Base-by-base conservation (phyloP, 2,329 filamentous ascomycete species). In the Sarocladiaceae sp. region DNA sequence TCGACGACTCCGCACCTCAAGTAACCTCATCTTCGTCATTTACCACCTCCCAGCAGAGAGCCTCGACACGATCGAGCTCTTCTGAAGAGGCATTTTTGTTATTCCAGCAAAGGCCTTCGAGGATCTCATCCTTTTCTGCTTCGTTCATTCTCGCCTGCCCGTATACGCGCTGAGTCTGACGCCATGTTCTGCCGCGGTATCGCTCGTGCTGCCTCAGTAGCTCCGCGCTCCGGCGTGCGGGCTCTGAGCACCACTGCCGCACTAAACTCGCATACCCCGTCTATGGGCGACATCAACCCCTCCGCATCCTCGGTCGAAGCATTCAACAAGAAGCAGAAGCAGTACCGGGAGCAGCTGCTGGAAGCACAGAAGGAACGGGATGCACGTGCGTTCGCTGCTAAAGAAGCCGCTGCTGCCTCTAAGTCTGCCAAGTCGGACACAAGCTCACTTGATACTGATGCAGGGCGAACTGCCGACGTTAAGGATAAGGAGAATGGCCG, bases 241-340 rank as follows among this genome's bases (percentile, higher is more conserved):
- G 67, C 78, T 53, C 76, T 86, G 59, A 72, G 72, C 59, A 74
- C 76, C 46, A 77, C 79, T 47, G 62, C 72, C 47, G 52, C 57
- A 51, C 57, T 62, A 50, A 58, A 63, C 45, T 53, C 50, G 50
- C 73, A 71, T 47, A 70, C 81, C 16, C 93, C 93, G n/a, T 81
- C 85, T 29, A 78, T 98, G 53, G 84, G 86, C 62, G 90, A 98
- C 66, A 81, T 98, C 57, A 71, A 84, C 74, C 64, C 67, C 15
- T 61, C 64, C 35, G 78, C 83, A 40, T 73, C 85, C 50, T 79
- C 80, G 50, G 82, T 86, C 52, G 73, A 82, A 44, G 72, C 76
- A 46, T 98, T 97, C 75, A 88, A 86, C 62, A 69, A 75, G 58
- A 88, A 85, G 66, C 90, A 95, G 70, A 84, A 83, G 66, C 76